Conservation (phyloP, 768 basidiomycete genomes). For the Russula brevipes region DNA sequence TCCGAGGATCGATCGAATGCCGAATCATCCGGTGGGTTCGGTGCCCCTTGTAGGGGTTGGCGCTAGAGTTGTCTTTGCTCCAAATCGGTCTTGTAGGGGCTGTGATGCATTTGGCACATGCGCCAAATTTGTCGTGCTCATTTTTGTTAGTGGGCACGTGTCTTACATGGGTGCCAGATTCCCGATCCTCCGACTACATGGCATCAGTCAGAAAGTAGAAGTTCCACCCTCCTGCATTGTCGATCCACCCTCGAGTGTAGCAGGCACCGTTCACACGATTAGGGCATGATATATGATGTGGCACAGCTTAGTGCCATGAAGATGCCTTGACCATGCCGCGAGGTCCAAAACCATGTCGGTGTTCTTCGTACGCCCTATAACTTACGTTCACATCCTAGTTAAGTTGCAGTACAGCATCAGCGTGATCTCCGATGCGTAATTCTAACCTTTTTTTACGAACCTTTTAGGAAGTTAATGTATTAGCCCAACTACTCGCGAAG, state of each 20-base stretch:
- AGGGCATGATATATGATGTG: not conserved
- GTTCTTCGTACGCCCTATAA: not conserved
- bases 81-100: not conserved
- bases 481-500: not conserved
- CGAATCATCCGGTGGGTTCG: not conserved
- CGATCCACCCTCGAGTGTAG: not conserved
- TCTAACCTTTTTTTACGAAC: not conserved
- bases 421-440: not conserved
- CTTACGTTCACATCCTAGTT: not conserved
- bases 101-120: not conserved
- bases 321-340: not conserved
- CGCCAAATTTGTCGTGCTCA: not conserved
- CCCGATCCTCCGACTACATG: not conserved
- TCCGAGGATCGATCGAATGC: not conserved
- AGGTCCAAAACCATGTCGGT: not conserved
- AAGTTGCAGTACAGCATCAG: not conserved
- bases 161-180: not conserved
- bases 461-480: not conserved
- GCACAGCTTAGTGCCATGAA: conserved; percentile 4
- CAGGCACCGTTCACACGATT: not conserved
- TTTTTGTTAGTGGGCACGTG: not conserved
- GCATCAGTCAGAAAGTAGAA: not conserved
- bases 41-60: not conserved
- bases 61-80: not conserved
- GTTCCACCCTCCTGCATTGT: not conserved